Evolutionary conservation across 768 basidiomycete genomes (phyloP).

Genomic region (Hortiboletus flavorubellus): DNA sequence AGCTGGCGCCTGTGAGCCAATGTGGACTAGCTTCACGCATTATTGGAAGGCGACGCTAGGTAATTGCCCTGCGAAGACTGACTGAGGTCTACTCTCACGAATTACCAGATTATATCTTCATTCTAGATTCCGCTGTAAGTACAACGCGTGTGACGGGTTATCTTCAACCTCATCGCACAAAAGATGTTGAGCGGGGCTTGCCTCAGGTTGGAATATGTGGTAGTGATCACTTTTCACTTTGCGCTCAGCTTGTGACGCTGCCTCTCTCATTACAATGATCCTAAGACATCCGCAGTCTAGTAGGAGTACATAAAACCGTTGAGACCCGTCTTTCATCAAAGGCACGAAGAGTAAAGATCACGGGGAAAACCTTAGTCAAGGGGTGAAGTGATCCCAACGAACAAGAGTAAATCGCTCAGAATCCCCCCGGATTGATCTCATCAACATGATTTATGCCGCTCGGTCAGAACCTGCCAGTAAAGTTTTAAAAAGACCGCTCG

Average conservation of each 20-base stretch:
- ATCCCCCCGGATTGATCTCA: neutral
- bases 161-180: conserved; percentile 55
- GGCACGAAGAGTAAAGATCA: neutral
- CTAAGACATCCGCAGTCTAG: conserved; percentile 1
- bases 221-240: conserved; percentile 84
- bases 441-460: conserved; percentile 26
- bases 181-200: conserved; percentile 66
- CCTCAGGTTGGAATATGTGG: conserved; percentile 79
- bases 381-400: neutral
- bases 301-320: conserved; percentile 6
- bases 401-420: neutral
- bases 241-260: conserved; percentile 49
- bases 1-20: conserved; percentile 67
- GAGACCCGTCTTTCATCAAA: neutral
- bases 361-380: neutral
- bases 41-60: conserved; percentile 83
- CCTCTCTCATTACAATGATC: conserved; percentile 8
- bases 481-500: conserved; percentile 80
- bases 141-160: conserved; percentile 46
- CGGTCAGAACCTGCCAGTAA: conserved; percentile 87
- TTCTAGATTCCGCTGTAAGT: conserved; percentile 45
- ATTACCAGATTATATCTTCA: conserved; percentile 82
- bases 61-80: conserved; percentile 28
- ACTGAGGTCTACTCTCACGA: conserved; percentile 4
- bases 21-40: conserved; percentile 87